Base-by-base conservation (phyloP, 768 basidiomycete genomes). In the Collybia nuda region DNA sequence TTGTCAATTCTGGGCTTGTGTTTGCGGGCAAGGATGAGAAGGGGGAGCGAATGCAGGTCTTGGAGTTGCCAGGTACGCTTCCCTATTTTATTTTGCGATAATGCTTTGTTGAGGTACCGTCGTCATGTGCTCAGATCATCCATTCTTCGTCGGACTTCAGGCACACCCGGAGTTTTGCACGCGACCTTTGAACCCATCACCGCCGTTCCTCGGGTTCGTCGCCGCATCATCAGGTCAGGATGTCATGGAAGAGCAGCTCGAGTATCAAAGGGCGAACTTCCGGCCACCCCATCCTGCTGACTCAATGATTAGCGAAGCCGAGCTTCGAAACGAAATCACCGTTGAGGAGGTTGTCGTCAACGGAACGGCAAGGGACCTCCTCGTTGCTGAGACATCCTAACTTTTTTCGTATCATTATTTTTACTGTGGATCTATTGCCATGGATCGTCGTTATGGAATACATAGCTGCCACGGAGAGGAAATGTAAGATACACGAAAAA, bases 131-230 rank as follows among this genome's bases (percentile, higher is more conserved):
- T 4, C 49, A 92, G 95, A 90, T 58, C 97, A 99, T 68, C 91
- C 93, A 2, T 99, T 83, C 77, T 98, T 95, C 64, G 72, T 96
- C 39, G 97, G 84, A 19, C 76, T 99, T 39, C 97, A 99, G 72
- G 92, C 97, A 1, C 97, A 99, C 62, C 97, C 97, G 0, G 97
- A 99, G 69, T 95, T 99, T 73, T 98, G 96, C 75, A 95, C 97
- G 19, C 86, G 97, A 23, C 97, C 97, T 1, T 76, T 99, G 38
- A 98, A 99, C 71, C 97, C 97, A 1, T 97, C 93, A 0, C 97
- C 97, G 0, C 88, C 94, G 0, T 98, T 98, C 84, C 86, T 99
- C 47, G 97, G 97, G 12, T 88, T 99, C 66, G 80, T 99, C 41
- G 85, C 96, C 4, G 93, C 97, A 1, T 74, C 97, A 0, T 73